Conservation (phyloP, 345 rosid genomes). For the Hypericum androsaemum region DNA sequence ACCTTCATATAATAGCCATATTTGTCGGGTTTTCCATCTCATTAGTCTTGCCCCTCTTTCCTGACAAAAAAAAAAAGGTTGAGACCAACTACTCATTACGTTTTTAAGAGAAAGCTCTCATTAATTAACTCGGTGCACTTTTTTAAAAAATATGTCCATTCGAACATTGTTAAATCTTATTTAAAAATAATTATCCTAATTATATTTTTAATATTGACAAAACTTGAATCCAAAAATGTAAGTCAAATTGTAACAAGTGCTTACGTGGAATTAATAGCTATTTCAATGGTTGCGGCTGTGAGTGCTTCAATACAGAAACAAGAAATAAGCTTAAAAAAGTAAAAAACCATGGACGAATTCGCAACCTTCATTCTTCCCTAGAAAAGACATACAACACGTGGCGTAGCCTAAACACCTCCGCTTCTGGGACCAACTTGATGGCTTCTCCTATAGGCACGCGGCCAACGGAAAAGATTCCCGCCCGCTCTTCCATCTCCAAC, state of each 20-base stretch:
- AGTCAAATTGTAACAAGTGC: background rate
- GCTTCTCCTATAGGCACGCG: conserved; percentile 33
- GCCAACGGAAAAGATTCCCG: conserved; percentile 37
- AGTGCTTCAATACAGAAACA: conserved; percentile 25
- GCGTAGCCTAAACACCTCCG: conserved; percentile 7
- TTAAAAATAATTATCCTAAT: no score
- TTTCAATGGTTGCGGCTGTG: conserved; percentile 43
- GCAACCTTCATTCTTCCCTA: background rate
- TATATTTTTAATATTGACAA: no score
- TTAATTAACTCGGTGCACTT: no score
- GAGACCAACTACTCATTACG: no score
- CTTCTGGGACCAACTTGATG: conserved; percentile 26
- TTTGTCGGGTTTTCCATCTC: no score
- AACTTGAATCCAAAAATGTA: no score
- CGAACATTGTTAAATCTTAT: no score
- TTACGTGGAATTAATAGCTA: conserved; percentile 11
- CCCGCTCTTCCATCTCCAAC: conserved; percentile 26
- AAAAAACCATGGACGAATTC: background rate
- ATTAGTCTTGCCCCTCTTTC: no score
- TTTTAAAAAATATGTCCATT: no score
- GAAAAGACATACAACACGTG: conserved; percentile 23
- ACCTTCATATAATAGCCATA: no score
- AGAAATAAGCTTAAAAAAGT: background rate
- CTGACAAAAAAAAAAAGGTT: no score
- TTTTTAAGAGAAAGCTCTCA: no score